Percentiles rank a stretch among this genome's conserved stretches.
Conservation (phyloP, 1,139 yeast genomes). For the Yamadazyma taylorii region DNA sequence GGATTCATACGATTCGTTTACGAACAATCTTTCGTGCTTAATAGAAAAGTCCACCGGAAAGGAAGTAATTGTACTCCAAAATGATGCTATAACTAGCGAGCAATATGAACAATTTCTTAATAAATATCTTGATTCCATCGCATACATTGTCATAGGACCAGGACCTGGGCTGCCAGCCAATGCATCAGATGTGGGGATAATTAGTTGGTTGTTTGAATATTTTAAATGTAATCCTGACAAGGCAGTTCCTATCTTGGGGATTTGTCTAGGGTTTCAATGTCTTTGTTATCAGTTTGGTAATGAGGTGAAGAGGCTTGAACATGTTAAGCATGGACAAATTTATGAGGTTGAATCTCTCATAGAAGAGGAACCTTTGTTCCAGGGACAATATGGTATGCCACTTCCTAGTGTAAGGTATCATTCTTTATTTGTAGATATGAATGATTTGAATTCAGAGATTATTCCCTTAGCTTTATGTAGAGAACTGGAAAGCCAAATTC, state of each 20-base stretch:
- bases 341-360: constrained; percentile 46
- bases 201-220: constrained; percentile 50
- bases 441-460: constrained; percentile 29
- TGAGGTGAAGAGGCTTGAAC: constrained; percentile 48
- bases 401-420: constrained; percentile 80
- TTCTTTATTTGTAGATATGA: constrained; percentile 61
- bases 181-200: constrained; percentile 69
- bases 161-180: constrained; percentile 92
- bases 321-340: constrained; percentile 85
- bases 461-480: constrained; percentile 58
- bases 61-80: constrained; percentile 68
- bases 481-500: constrained; percentile 29
- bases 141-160: constrained; percentile 87
- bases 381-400: constrained; percentile 34
- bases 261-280: constrained; percentile 91
- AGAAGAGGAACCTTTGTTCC: constrained; percentile 30
- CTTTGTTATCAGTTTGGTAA: constrained; percentile 70
- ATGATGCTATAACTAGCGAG: constrained; percentile 55
- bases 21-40: constrained; percentile 73
- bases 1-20: constrained; percentile 94
- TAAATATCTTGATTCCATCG: constrained; percentile 49
- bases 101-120: constrained; percentile 38
- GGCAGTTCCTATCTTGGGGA: constrained; percentile 75
- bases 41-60: constrained; percentile 55
- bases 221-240: constrained; percentile 18